Base-by-base conservation (phyloP, 2,329 filamentous ascomycete genomes). In the Alternaria sp. region DNA sequence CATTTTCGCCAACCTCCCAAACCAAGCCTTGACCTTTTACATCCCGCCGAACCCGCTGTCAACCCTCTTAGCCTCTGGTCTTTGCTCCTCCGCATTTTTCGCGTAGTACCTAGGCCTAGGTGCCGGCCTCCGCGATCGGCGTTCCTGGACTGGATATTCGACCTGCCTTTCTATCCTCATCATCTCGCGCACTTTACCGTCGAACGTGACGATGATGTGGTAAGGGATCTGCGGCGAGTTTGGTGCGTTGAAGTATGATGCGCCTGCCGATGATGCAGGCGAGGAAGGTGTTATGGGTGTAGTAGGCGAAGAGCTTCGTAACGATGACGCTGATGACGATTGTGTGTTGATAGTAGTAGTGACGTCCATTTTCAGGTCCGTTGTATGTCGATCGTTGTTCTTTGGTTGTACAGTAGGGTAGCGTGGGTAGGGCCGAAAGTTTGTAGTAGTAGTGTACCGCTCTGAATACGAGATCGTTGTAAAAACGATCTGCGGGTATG, bases 171-270 rank as follows among this genome's bases (percentile, higher is more conserved):
- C 53, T 66, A 71, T 72, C 55, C 66, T 58, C 18, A 71, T 57
- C 61, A 72, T 65, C 48, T 72, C 68, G 42, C 70, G 62, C 36
- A 69, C 67, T 49, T 71, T 68, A n/a, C 70, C 70, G 26, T 72
- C 66, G 28, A 72, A 72, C 0, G 70, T 72, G 11, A 72, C 70
- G 52, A 72, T 69, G 52, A 72, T 72, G 26, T 71, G 70, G 9
- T 69, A 60, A 11, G 70, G 70, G 9, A 72, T 44, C n/a, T 61
- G 67, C 12, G 70, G 70, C 18, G 56, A 59, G 24, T 53, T 52
- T 20, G 56, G 55, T 5, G 57, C 61, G 22, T 44, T 34, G 18
- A 63, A 59, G 57, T 54, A 47, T 11, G 53, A 59, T 18, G 36
- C 42, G 3, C 44, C 32, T 20, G 46, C 30, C 14, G 49, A 53